Base-by-base conservation (phyloP, 768 basidiomycete species). In the Suillus brevipes region DNA sequence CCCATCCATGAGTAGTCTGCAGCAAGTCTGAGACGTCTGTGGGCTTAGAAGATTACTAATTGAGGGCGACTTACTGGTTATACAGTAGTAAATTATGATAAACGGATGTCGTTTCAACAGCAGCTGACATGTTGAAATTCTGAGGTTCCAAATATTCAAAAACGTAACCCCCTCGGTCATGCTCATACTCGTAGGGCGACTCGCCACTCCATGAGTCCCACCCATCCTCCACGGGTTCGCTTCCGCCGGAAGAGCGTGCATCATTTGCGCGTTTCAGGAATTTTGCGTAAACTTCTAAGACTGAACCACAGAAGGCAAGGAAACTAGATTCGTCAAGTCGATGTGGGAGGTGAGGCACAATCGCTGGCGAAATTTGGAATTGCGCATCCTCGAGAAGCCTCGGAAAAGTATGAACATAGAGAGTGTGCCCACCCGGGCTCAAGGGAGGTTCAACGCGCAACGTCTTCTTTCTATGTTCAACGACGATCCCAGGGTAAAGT, bases 201-300 rank as follows among this genome's bases (percentile, higher is more conserved):
- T 55, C 20, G 53, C 62, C 62, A 37, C 61, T 62, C 61, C 61
- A 62, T 18, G 61, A 28, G 23, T 55, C 52, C 62, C 62, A 63
- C 1, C 25, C 62, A 31, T 52, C 53, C 36, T 38, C n/a, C 6
- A 63, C 62, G 0, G 3, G 9, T 5, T 57, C 37, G 10, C 40
- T 52, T 57, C 62, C 62, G 3, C 62, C 53, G 13, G 62, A 63
- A 2, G 23, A 55, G 18, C 20, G 52, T 25, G 6, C 6, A 38
- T n/a, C 52, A 6, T 58, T 50, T 25, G 49, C 13, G 14, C 14
- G 12, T 16, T 50, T 49, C n/a, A 31, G 31, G 31, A 31, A 31
- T 28, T 25, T 50, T 40, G 34, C 53, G 14, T 38, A 23, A 12
- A 38, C 47, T 13, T 63, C 62, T 12, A 63, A 8, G 25, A 63